phyloP scores from a whole-genome alignment of 1,284 basidiomycete genomes.

The Exobasidium rhododendri region DNA sequence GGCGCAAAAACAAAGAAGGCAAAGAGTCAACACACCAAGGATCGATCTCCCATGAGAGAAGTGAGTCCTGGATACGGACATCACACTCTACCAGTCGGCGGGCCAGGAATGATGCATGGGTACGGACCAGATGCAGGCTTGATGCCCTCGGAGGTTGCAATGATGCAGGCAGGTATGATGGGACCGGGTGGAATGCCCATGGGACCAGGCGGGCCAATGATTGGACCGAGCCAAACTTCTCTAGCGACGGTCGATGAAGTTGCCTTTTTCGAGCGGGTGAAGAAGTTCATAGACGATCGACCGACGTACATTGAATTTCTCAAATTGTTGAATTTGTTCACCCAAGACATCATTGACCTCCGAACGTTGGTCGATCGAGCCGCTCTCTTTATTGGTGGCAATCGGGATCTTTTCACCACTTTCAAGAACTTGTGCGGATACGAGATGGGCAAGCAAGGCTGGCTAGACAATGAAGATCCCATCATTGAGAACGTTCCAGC shows the following conservation, averaged over 20 bases:
- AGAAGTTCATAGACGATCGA: conserved; percentile 76
- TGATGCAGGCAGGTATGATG: conserved; percentile 12
- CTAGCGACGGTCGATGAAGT: conserved; percentile 75
- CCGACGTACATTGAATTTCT: conserved; percentile 93
- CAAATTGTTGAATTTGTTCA: conserved; percentile 90
- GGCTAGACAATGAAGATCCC: conserved; percentile 58
- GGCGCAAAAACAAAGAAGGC: conserved; percentile 39
- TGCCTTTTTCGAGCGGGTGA: conserved; percentile 89
- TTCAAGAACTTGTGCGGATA: conserved; percentile 85
- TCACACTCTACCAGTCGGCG: neutral
- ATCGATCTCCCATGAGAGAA: conserved; percentile 11
- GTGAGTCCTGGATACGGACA: conserved; percentile 23
- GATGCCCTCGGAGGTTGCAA: conserved; percentile 24
- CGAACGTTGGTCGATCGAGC: conserved; percentile 81
- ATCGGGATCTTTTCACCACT: conserved; percentile 74
- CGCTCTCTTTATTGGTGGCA: conserved; percentile 73
- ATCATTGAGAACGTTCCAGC: conserved; percentile 57
- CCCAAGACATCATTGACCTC: conserved; percentile 83
- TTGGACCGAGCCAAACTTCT: conserved; percentile 33
- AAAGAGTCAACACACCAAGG: conserved; percentile 30
- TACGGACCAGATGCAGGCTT: conserved; percentile 42
- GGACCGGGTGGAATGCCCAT: conserved; percentile 25
- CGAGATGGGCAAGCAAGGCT: conserved; percentile 65
- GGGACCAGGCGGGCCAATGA: conserved; percentile 42
- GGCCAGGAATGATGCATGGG: conserved; percentile 19